phyloP scores from a whole-genome alignment of 345 rosid species.

The Syzygium jambos region DNA sequence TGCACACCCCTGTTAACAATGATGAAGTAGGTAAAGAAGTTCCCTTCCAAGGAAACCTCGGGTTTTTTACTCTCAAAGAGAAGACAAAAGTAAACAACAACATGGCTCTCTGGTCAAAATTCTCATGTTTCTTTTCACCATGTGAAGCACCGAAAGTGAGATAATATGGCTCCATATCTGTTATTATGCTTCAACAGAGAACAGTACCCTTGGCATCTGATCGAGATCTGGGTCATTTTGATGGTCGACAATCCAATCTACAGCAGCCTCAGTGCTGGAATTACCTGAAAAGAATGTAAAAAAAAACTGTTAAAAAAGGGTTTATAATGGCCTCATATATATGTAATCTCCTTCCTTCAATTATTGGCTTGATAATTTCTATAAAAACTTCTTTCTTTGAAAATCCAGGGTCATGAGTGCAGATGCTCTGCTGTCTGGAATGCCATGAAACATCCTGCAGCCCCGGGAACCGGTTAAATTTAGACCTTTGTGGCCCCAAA shows the following conservation, averaged over 20 bases:
- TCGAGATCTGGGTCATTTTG: constrained; percentile 57
- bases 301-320: not conserved
- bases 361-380: not conserved
- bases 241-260: constrained; percentile 76
- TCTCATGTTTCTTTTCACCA: not conserved
- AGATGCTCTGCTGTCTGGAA: not conserved
- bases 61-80: not conserved
- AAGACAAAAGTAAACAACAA: not conserved
- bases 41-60: not conserved
- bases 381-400: not conserved
- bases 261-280: constrained; percentile 48
- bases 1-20: too few relatives aligned
- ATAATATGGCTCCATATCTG: not conserved
- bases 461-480: not conserved
- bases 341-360: not conserved
- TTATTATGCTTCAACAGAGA: not conserved
- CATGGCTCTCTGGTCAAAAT: not conserved
- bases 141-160: not conserved
- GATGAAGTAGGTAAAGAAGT: not conserved
- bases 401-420: not conserved
- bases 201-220: constrained; percentile 46
- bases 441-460: not conserved
- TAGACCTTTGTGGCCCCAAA: not conserved
- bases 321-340: not conserved
- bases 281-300: constrained; percentile 34